Evolutionary conservation across 2,329 filamentous ascomycete species (phyloP).

Genomic region (Exophiala dermatitidis): DNA sequence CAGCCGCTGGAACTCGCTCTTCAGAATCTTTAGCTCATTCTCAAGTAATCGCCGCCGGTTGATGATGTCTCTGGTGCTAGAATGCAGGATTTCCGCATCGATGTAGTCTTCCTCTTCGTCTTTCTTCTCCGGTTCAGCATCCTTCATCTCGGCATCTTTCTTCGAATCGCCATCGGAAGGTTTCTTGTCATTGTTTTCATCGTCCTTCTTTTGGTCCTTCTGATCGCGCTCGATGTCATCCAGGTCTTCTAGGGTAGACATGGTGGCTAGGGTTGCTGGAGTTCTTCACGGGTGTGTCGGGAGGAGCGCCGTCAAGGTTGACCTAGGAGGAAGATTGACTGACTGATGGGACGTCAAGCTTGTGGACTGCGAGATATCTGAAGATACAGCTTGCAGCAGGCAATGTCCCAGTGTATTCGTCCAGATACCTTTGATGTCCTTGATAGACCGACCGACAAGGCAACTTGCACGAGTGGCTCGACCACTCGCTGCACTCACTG

Average conservation of each 20-base stretch:
- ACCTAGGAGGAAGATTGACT: not conserved
- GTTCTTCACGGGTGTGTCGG: too few species aligned
- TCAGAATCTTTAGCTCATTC: slow-evolving; percentile 98
- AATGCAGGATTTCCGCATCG: slow-evolving; percentile 85
- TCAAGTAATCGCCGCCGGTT: slow-evolving; percentile 86
- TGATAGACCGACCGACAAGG: not conserved
- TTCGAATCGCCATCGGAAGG: slow-evolving; percentile 45
- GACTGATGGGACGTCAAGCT: too few species aligned
- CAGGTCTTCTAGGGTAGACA: slow-evolving; percentile 89
- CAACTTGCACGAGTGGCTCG: not conserved
- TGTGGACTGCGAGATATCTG: too few species aligned
- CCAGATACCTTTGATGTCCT: not conserved
- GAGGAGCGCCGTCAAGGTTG: not conserved
- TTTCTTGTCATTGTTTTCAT: slow-evolving; percentile 54
- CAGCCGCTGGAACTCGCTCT: slow-evolving; percentile 88
- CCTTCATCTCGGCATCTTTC: slow-evolving; percentile 82
- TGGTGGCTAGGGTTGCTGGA: slow-evolving; percentile 37
- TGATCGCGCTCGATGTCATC: slow-evolving; percentile 75
- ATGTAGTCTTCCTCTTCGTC: slow-evolving; percentile 71
- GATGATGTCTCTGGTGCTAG: slow-evolving; percentile 90
- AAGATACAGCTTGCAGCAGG: too few species aligned
- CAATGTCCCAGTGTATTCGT: too few species aligned
- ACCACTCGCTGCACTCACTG: too few species aligned
- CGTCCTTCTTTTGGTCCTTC: slow-evolving; percentile 56
- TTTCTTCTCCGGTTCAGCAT: slow-evolving; percentile 58